Conservation (phyloP, 2,329 filamentous ascomycete species). For the Hymenoscyphus repandus region DNA sequence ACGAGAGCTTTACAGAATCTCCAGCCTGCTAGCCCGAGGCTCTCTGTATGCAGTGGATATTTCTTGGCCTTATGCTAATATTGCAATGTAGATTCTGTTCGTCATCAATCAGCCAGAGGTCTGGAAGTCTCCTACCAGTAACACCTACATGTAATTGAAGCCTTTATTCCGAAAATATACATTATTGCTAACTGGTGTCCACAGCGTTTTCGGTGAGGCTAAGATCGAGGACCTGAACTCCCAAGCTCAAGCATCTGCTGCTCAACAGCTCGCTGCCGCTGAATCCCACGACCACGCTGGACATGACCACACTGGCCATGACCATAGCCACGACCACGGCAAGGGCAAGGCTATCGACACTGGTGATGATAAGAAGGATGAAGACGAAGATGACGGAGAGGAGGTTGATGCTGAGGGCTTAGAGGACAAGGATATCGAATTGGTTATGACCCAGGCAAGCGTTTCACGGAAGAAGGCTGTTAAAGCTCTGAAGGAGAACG, state of each 20-base stretch:
- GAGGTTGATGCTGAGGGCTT: conserved; percentile 92
- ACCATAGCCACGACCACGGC: conserved; percentile 69
- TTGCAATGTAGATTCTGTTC: conserved; percentile 75
- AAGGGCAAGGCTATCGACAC: conserved; percentile 55
- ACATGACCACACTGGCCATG: conserved; percentile 53
- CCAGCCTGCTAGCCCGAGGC: no score
- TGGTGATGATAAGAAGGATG: conserved; percentile 67
- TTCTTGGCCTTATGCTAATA: not conserved
- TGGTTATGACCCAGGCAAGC: conserved; percentile 96
- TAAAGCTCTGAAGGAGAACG: conserved; percentile 98
- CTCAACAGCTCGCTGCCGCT: conserved; percentile 84
- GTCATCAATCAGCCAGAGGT: conserved; percentile 99
- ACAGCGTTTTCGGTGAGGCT: conserved; percentile 96
- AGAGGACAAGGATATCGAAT: conserved; percentile 98
- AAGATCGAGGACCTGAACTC: conserved; percentile 99
- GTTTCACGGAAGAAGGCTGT: conserved; percentile 98
- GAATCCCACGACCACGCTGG: conserved; percentile 47
- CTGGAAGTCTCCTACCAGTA: conserved; percentile 98
- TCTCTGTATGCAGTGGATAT: not conserved
- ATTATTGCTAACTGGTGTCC: conserved; percentile 10
- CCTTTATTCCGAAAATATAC: not conserved
- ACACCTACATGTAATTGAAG: conserved; percentile 92
- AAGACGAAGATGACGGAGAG: conserved; percentile 87
- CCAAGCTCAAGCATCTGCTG: conserved; percentile 90
- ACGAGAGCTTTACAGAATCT: not conserved